These are phyloP conservation scores for Theileria parva DNA, from an alignment of 169 alveolate genomes.

Conservation along the genomic window DNA sequence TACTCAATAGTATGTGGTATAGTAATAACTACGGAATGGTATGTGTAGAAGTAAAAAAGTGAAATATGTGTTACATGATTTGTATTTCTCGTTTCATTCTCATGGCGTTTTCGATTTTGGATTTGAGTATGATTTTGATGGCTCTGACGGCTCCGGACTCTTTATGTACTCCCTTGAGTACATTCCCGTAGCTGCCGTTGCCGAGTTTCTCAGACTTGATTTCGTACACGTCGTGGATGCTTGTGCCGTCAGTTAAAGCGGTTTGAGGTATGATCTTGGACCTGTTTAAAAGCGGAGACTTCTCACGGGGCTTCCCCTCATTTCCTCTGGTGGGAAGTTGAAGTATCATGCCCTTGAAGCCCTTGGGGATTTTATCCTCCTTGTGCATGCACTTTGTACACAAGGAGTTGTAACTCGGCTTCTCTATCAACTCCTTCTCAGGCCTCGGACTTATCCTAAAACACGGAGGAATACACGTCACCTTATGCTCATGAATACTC, in stretches of 20 bases:
- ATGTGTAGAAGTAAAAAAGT: too few relatives aligned
- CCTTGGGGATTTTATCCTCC: conserved; percentile 48
- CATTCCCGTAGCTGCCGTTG: conserved; percentile 88
- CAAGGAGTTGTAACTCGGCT: conserved; percentile 61
- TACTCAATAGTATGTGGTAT: background rate
- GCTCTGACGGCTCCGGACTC: conserved; percentile 85
- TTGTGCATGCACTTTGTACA: conserved; percentile 71
- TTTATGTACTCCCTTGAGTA: conserved; percentile 84
- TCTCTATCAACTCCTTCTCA: conserved; percentile 6
- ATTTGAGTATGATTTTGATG: conserved; percentile 83
- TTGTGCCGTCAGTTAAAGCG: conserved; percentile 67
- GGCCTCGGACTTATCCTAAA: background rate
- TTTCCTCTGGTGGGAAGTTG: conserved; percentile 36
- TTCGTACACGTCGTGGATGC: conserved; percentile 82
- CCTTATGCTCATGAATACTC: background rate
- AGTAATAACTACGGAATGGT: too few relatives aligned
- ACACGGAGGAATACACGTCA: conserved; percentile 10
- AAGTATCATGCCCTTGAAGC: conserved; percentile 59
- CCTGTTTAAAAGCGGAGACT: conserved; percentile 71
- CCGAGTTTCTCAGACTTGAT: conserved; percentile 80
- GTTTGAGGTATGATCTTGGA: conserved; percentile 71
- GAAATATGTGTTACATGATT: conserved; percentile 78
- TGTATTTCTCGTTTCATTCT: conserved; percentile 86
- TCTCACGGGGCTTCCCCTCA: conserved; percentile 17
- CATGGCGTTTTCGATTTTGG: conserved; percentile 82